A percentile compares a stretch with the other conserved stretches of the same genome.
Conservation (phyloP, 148 eudicot species). For the Vaccinium myrtillus region DNA sequence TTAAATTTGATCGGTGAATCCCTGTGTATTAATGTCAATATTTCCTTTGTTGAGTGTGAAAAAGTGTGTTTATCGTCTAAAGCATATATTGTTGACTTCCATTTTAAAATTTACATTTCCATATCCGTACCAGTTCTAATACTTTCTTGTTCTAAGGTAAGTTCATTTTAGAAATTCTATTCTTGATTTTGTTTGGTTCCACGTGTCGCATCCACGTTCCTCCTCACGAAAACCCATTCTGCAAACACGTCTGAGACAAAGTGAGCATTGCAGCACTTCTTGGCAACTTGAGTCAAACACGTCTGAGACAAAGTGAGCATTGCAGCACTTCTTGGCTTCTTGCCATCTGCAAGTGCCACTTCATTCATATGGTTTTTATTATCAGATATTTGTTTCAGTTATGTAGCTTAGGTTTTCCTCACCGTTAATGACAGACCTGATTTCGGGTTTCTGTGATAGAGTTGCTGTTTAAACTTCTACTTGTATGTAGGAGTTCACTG, state of each 20-base stretch:
- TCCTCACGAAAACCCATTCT: too few species aligned
- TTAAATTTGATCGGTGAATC: too few species aligned
- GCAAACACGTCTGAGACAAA: background rate
- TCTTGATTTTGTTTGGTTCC: too few species aligned
- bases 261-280: background rate
- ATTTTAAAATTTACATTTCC: too few species aligned
- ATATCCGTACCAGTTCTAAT: too few species aligned
- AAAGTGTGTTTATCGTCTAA: too few species aligned
- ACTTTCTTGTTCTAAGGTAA: too few species aligned
- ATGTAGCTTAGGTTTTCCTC: background rate
- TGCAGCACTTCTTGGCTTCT: background rate
- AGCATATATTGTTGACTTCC: too few species aligned
- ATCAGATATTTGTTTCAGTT: background rate
- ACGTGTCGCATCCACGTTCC: too few species aligned
- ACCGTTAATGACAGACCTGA: background rate
- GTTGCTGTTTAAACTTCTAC: background rate
- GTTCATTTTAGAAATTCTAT: too few species aligned
- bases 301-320: background rate
- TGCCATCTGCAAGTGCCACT: background rate
- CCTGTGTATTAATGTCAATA: too few species aligned
- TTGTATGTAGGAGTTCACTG: slow-evolving; percentile 70
- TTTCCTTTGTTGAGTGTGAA: too few species aligned
- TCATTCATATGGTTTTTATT: background rate
- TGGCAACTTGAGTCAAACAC: background rate
- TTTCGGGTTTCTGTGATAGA: background rate